Base-by-base conservation (phyloP, 352 stramenopile species). In the Globisporangium nodosum region DNA sequence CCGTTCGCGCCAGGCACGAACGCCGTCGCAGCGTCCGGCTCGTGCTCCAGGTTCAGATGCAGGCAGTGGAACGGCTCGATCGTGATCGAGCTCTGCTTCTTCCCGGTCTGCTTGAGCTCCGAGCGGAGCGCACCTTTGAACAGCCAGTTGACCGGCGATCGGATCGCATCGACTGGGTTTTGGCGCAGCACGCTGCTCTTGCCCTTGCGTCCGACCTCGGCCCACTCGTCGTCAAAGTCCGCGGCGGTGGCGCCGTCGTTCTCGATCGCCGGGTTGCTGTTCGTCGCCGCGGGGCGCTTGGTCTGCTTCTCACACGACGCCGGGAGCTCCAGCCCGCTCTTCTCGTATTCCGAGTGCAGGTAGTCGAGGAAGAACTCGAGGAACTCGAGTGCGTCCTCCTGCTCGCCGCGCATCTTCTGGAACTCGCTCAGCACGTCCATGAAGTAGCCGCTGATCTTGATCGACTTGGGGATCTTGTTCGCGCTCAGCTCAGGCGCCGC, bases 21-120 rank as follows among this genome's bases (percentile, higher is more conserved):
- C 2, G 58, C 4, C n/a, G 20, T 37, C 63, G 61, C 11, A 18
- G 37, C 37, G 13, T 18, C 37, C 13, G 63, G 50, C 48, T 92
- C 74, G 55, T 82, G 76, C 30, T 90, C 80, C 15, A 94, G 67
- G 47, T 88, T 91, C 60, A 94, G 61, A 47, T 94, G 82, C 39
- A 94, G 68, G 58, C 82, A 94, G 58, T 94, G 82, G 54, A 94
- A 94, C n/a, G 85, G 81, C 58, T 94, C 85, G 35, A 94, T 87
- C 15, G 82, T 94, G 50, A 90, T 90, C 15, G 81, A 90, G 54
- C 77, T 89, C 47, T 90, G 76, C 45, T 81, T 83, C 61, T 83
- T 85, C 12, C 82, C 82, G 8, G 53, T 74, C 33, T 90, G 81
- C 60, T 87, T 88, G 51, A 91, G 61, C 49, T 94, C 85, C 0